Percentiles rank a stretch among this genome's conserved stretches.
Conservation (phyloP, 2,329 filamentous ascomycete genomes). For the Calonectria ilicicola region DNA sequence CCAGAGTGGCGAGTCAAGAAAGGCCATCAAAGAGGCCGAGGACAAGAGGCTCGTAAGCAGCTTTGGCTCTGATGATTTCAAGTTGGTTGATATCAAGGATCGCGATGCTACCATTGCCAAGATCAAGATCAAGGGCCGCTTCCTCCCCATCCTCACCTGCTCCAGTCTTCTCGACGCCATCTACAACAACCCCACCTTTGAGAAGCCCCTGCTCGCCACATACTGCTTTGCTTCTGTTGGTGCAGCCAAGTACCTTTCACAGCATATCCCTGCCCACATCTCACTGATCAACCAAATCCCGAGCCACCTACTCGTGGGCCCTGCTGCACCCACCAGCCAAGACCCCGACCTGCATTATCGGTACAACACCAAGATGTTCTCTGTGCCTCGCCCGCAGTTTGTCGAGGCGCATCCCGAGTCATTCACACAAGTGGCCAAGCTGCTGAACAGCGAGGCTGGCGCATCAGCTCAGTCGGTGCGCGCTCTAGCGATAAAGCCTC, state of each 20-base stretch:
- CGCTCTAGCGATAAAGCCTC: constrained; percentile 8
- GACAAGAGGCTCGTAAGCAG: constrained; percentile 5
- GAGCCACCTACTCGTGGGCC: constrained; percentile 19
- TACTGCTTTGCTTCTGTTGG: constrained; percentile 18
- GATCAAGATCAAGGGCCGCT: constrained; percentile 23
- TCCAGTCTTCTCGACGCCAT: constrained; percentile 19
- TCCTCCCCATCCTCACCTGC: constrained; percentile 23
- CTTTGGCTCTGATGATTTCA: constrained; percentile 16
- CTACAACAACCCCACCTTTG: constrained; percentile 12
- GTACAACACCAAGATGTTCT: constrained; percentile 21
- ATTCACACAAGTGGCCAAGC: not conserved
- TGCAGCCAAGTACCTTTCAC: constrained; percentile 22
- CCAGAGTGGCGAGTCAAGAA: constrained; percentile 8
- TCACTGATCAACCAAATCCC: constrained; percentile 24
- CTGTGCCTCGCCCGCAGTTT: constrained; percentile 17
- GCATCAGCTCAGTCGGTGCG: constrained; percentile 9
- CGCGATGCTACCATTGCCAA: constrained; percentile 17
- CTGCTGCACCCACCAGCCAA: constrained; percentile 5
- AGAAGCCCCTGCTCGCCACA: constrained; percentile 9
- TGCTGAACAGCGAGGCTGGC: constrained; percentile 9
- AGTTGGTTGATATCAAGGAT: constrained; percentile 24
- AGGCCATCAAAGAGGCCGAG: constrained; percentile 16
- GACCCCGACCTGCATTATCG: constrained; percentile 15
- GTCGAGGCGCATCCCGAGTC: constrained; percentile 3
- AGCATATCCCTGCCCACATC: constrained; percentile 18